Evolutionary conservation across 495 filamentous ascomycete genomes (phyloP), one percentile per base, ranked within the genome.

Genomic region (Aspergillus bridgeri): DNA sequence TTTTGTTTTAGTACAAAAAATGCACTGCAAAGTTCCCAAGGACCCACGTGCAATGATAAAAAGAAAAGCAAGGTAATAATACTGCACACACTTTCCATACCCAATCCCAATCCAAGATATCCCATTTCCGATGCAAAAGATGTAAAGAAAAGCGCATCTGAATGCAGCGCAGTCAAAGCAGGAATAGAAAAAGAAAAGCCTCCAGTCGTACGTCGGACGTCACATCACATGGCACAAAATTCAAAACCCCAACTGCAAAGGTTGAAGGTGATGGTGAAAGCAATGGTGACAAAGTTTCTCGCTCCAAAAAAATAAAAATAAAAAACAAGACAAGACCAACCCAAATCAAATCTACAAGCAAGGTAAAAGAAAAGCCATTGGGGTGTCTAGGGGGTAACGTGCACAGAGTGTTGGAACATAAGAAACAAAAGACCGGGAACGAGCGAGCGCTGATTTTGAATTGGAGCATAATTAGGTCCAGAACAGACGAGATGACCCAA

Each of bases 1-100:
- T 29, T 68, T 63, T 63, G n/a, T n/a, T 52, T 60, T 48, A 64
- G 60, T 63, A 70, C 56, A 62, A 38, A 38, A 15, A 46, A 63
- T 21, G 49, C 49, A 52, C 49, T 52, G 42, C 42, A 42, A 42
- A 20, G 23, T 29, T 27, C 48, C 23, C 48, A 27, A 21, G 49
- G 15, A 38, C 22, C 29, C 23, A 42, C 27, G 13, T 38, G 33
- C 33, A 15, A 11, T 15, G 49, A 5, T 22, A 23, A 42, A 17
- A 27, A 42, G 7, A 52, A 42, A 52, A 27, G 19, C 42, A 52
- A 52, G 33, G 19, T 38, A 52, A 38, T 15, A 38, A 38, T 38
- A 38, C 13, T 38, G 33, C 49, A 42, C n/a, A 52, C 25, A 56
- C 44, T 48, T 49, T 48, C 58, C 60, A 52, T 54, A 54, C 24